Evolutionary conservation across 2,329 filamentous ascomycete genomes (phyloP).

Genomic region (Clarireedia sp.): DNA sequence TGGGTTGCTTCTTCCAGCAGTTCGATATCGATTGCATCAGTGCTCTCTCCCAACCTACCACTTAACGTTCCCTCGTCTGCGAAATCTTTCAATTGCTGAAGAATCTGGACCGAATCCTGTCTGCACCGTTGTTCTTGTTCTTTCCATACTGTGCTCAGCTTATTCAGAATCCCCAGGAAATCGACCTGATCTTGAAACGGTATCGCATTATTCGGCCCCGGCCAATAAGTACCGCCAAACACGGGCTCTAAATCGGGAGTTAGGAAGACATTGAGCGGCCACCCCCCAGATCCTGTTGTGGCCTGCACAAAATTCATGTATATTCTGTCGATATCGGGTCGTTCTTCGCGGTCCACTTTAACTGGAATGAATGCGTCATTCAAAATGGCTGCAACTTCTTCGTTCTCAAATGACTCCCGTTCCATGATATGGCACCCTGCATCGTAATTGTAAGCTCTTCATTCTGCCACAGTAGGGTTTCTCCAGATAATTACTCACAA

Average conservation of each 20-base stretch:
- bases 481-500: constrained; percentile 49
- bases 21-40: constrained; percentile 77
- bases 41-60: constrained; percentile 32
- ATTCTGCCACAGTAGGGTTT: background rate
- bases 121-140: constrained; percentile 78
- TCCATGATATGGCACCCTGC: constrained; percentile 84
- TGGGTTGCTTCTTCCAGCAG: constrained; percentile 83
- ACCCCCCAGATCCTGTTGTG: constrained; percentile 81
- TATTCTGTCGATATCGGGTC: constrained; percentile 87
- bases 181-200: constrained; percentile 53
- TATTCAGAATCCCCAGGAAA: constrained; percentile 75
- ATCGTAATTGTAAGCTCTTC: background rate
- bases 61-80: constrained; percentile 75
- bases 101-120: constrained; percentile 74
- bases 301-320: constrained; percentile 99
- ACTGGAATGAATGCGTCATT: constrained; percentile 87
- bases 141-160: constrained; percentile 67
- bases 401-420: constrained; percentile 81
- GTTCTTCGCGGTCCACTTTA: constrained; percentile 87
- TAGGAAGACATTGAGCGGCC: constrained; percentile 94
- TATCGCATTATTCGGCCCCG: constrained; percentile 39
- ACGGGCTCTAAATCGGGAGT: constrained; percentile 89
- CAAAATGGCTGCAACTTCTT: constrained; percentile 69
- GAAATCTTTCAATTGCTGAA: constrained; percentile 75
- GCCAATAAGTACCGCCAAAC: constrained; percentile 95